phyloP scores from a whole-genome alignment of 2,329 filamentous ascomycete genomes.

The Sporothrix curviconia region DNA sequence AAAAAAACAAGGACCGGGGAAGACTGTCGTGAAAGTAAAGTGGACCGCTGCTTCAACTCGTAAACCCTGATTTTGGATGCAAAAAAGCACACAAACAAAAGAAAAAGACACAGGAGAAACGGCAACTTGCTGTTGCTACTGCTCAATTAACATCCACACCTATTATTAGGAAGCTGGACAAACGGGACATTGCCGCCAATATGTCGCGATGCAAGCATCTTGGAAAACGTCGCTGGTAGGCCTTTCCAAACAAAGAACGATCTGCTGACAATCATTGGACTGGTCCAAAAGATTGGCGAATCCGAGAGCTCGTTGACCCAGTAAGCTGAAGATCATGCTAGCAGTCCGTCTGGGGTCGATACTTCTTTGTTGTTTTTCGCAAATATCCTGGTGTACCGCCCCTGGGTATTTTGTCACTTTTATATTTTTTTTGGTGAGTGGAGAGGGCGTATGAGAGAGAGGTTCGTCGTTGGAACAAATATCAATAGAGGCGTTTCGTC shows the following conservation, averaged over 20 bases:
- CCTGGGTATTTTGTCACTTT: neutral
- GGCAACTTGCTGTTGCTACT: neutral
- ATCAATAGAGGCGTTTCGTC: conserved; percentile 11
- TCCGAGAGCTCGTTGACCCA: neutral
- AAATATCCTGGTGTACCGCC: neutral
- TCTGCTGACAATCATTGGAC: no score
- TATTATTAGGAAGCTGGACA: neutral
- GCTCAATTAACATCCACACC: neutral
- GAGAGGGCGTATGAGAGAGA: neutral
- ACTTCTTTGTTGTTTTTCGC: neutral
- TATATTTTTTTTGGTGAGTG: neutral
- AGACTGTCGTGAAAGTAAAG: neutral
- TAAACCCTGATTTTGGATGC: neutral
- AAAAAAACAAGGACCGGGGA: conserved; percentile 6
- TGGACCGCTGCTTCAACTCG: conserved; percentile 5
- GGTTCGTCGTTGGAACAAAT: conserved; percentile 6
- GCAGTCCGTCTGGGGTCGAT: neutral
- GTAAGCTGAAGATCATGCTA: neutral
- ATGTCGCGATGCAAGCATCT: neutral
- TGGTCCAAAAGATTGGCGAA: no score
- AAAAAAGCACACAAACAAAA: neutral
- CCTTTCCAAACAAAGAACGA: no score
- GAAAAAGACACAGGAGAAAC: neutral
- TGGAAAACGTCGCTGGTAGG: neutral
- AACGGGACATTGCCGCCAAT: neutral